Evolutionary conservation across 2,329 filamentous ascomycete genomes (phyloP).

Genomic region (Cladophialophora bantiana): DNA sequence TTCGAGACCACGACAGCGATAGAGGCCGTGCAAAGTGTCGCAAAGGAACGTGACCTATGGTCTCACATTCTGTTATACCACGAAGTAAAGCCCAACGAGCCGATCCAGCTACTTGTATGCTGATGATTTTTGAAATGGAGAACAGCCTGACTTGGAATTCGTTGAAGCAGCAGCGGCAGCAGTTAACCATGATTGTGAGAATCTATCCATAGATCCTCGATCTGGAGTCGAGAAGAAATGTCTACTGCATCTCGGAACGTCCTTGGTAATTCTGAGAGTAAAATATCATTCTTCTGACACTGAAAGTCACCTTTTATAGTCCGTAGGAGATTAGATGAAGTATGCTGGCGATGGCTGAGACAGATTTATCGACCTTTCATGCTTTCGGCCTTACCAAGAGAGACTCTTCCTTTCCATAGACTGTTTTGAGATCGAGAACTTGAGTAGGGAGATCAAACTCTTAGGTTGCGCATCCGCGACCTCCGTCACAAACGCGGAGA

Average conservation of each 20-base stretch:
- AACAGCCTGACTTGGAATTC: neutral
- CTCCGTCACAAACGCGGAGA: constrained; percentile 1
- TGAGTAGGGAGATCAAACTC: neutral
- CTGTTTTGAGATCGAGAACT: constrained; percentile 1
- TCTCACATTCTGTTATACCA: no score
- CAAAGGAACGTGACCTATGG: no score
- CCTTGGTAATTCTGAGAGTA: neutral
- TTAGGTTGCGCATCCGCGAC: neutral
- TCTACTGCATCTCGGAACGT: neutral
- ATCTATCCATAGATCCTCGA: neutral
- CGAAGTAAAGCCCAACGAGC: no score
- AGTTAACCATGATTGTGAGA: neutral
- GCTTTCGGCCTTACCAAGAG: neutral
- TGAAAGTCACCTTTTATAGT: neutral
- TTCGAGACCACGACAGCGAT: no score
- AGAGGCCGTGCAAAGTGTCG: no score
- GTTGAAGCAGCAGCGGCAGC: neutral
- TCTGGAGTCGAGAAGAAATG: neutral
- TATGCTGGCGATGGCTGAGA: neutral
- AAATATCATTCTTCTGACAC: neutral
- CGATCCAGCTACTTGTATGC: neutral
- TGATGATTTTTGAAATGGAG: neutral
- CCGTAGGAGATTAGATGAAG: neutral
- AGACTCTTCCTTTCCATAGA: neutral
- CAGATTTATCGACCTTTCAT: neutral